phyloP scores from a whole-genome alignment of 2,329 filamentous ascomycete species.

The Clarireedia sp. region DNA sequence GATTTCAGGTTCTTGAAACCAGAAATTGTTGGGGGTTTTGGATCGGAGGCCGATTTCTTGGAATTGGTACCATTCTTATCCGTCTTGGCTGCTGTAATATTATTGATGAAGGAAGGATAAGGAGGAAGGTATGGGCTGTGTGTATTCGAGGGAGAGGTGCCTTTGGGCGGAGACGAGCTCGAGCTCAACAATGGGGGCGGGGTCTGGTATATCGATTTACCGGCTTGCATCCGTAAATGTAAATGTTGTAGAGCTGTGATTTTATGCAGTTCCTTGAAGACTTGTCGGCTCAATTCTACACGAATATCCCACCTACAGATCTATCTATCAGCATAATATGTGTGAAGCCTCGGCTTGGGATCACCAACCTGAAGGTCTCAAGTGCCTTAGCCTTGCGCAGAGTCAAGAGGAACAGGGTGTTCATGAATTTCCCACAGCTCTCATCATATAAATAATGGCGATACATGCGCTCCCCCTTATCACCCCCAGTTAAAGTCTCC shows the following conservation, averaged over 20 bases:
- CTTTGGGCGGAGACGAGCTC: neutral
- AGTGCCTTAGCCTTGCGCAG: slow-evolving; percentile 47
- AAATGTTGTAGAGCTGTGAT: slow-evolving; percentile 45
- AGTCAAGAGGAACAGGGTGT: slow-evolving; percentile 49
- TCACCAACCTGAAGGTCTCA: slow-evolving; percentile 46
- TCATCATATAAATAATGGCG: slow-evolving; percentile 45
- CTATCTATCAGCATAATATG: neutral
- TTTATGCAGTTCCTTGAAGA: slow-evolving; percentile 49
- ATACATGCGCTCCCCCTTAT: slow-evolving; percentile 46
- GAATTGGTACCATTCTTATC: slow-evolving; percentile 10
- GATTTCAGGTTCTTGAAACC: slow-evolving; percentile 48
- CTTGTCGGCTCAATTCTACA: slow-evolving; percentile 50
- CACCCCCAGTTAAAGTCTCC: slow-evolving; percentile 45
- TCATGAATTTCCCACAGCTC: slow-evolving; percentile 57
- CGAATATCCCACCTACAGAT: slow-evolving; percentile 52
- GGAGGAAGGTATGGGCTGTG: neutral
- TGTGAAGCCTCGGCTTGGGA: neutral
- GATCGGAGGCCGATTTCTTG: slow-evolving; percentile 1
- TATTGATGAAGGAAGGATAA: neutral
- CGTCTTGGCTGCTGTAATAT: slow-evolving; percentile 5
- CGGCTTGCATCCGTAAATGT: slow-evolving; percentile 51
- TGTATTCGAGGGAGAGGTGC: neutral
- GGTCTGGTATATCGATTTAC: slow-evolving; percentile 45
- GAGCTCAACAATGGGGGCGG: slow-evolving; percentile 30
- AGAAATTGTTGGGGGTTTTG: slow-evolving; percentile 42